These are phyloP conservation scores for Fraxinus albicans DNA, from an alignment of 305 asterid genomes.

Conservation along the genomic window DNA sequence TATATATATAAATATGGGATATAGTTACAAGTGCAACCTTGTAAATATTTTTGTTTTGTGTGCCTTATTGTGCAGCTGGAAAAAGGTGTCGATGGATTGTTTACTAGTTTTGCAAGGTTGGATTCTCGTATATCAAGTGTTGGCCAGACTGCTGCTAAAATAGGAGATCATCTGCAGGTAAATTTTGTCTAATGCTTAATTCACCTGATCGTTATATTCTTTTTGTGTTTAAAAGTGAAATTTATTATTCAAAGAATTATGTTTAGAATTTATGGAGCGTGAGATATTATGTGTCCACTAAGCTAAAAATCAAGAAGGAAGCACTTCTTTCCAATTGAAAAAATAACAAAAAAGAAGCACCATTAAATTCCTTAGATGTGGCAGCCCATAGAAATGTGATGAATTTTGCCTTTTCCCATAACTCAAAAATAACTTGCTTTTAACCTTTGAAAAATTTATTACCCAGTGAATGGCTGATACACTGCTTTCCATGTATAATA, in stretches of 20 bases:
- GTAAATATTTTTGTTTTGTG: constrained; percentile 15
- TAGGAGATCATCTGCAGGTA: constrained; percentile 98
- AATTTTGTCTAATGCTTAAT: constrained; percentile 13
- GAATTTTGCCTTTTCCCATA: background rate
- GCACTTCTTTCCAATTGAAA: background rate
- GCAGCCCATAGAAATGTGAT: background rate
- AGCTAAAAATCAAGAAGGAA: background rate
- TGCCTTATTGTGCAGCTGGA: constrained; percentile 63
- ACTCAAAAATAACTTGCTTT: background rate
- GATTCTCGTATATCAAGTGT: constrained; percentile 98
- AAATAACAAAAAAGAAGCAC: background rate
- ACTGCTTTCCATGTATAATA: background rate
- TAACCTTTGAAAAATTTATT: background rate
- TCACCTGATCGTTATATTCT: constrained; percentile 5
- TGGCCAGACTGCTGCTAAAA: constrained; percentile 99
- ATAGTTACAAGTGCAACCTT: constrained; percentile 6
- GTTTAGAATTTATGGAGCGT: background rate
- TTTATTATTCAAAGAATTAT: background rate
- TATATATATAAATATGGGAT: constrained; percentile 8
- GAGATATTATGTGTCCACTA: background rate
- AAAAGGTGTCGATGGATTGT: constrained; percentile 96
- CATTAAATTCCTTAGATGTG: background rate
- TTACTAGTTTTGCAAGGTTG: constrained; percentile 87
- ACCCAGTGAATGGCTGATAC: background rate
- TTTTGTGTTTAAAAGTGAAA: background rate